These are phyloP conservation scores for Tetrapyrgos nigripes DNA, from an alignment of 1,284 basidiomycete species.

Conservation along the genomic window DNA sequence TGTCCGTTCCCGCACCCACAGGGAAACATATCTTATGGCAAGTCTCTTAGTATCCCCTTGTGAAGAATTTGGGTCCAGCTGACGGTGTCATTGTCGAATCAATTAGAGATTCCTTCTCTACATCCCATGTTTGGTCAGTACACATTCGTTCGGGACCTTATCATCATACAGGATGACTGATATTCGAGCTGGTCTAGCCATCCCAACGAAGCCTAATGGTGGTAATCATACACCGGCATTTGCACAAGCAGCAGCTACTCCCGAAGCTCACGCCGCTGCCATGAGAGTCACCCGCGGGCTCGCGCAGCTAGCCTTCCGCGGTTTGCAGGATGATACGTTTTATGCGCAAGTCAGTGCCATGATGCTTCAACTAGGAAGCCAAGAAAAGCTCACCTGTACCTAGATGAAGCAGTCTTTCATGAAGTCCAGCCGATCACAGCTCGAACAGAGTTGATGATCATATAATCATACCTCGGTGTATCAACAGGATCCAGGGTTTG, in stretches of 20 bases:
- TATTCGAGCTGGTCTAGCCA: constrained; percentile 48
- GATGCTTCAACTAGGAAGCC: too few relatives aligned
- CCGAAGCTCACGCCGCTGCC: constrained; percentile 66
- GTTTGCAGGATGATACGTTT: constrained; percentile 65
- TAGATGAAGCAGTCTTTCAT: constrained; percentile 8
- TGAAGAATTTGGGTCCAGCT: not conserved
- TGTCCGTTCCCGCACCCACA: constrained; percentile 36
- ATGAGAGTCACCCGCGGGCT: constrained; percentile 65
- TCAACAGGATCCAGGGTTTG: too few relatives aligned
- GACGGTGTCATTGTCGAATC: not conserved
- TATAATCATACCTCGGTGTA: too few relatives aligned
- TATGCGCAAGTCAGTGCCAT: constrained; percentile 58
- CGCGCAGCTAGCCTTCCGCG: constrained; percentile 63
- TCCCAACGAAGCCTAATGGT: constrained; percentile 65
- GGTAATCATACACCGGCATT: constrained; percentile 76
- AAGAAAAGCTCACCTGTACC: not conserved
- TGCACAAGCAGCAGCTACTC: constrained; percentile 60
- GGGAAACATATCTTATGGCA: constrained; percentile 76
- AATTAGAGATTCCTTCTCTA: constrained; percentile 63
- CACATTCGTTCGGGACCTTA: constrained; percentile 10
- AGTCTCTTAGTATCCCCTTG: constrained; percentile 24
- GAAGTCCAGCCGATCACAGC: not conserved
- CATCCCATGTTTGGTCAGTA: constrained; percentile 66
- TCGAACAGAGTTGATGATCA: too few relatives aligned
- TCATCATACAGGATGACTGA: constrained; percentile 1